Base-by-base conservation (phyloP, 2,329 filamentous ascomycete genomes). In the Bipolaris oryzae region DNA sequence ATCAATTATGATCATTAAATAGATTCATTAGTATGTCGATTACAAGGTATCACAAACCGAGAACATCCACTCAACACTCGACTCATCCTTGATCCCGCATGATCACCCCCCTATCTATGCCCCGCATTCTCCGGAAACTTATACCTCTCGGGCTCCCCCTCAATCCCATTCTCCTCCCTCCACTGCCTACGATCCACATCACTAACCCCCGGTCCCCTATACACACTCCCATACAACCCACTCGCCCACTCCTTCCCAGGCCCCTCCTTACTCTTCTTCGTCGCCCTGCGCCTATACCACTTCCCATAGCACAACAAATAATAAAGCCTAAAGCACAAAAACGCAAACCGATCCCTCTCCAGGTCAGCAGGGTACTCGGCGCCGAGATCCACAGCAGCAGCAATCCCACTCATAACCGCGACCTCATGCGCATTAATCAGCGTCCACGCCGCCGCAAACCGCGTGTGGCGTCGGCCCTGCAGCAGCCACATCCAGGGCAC, bases 401-500 rank as follows among this genome's bases (percentile, higher is more conserved):
- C 86, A 45, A 91, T 89, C 0, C 89, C 88, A 53, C 84, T 86
- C 47, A 91, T 87, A 54, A 87, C 87, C 1, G 89, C 89, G 9
- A 89, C 80, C 67, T 91, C 89, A 64, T 91, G 86, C 65, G 86
- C 86, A 61, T 88, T 88, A 56, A 90, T 84, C 54, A 91, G 77
- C 0, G 88, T 90, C 88, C 88, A 91, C 6, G 83, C 82, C 1
- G 85, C 85, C 0, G 87, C 88, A 68, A 85, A 90, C 20, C 81
- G 78, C 0, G 88, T 91, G 46, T 80, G 78, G 23, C 85, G 85
- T 58, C 80, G 83, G 0, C 87, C 87, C 61, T 92, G 87, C 3
- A 92, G 81, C 21, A 89, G 84, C 87, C 88, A 89, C 82, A 92
- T 84, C 61, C 86, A 86, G 0, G 89, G 89, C 1, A 92, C 87